phyloP scores from a whole-genome alignment of 345 rosid genomes.

The Brassica carinata region DNA sequence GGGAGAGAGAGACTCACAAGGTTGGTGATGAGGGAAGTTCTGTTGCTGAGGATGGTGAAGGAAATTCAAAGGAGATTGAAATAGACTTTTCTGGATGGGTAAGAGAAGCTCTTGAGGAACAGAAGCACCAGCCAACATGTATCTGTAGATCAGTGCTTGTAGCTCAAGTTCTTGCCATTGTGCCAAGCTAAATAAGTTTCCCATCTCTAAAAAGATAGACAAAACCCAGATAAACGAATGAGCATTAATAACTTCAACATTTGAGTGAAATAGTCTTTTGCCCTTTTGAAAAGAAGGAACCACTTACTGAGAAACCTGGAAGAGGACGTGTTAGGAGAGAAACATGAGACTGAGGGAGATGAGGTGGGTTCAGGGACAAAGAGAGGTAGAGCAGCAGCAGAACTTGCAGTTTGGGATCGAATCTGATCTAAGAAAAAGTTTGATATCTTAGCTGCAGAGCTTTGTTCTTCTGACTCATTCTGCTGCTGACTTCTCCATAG shows the following conservation, averaged over 20 bases:
- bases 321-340: slow-evolving; percentile 41
- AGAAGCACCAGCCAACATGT: slow-evolving; percentile 66
- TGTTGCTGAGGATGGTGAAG: slow-evolving; percentile 41
- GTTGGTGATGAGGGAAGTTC: slow-evolving; percentile 28
- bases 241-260: not conserved
- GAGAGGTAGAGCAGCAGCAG: slow-evolving; percentile 68
- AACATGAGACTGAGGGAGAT: slow-evolving; percentile 54
- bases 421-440: slow-evolving; percentile 59
- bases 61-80: slow-evolving; percentile 47
- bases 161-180: slow-evolving; percentile 95
- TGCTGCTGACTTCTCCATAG: slow-evolving; percentile 75
- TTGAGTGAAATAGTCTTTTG: not conserved
- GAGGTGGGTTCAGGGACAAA: slow-evolving; percentile 56
- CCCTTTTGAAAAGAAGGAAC: slow-evolving; percentile 6
- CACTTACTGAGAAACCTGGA: slow-evolving; percentile 55
- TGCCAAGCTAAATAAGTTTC: slow-evolving; percentile 70
- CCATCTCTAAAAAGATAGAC: slow-evolving; percentile 53
- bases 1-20: slow-evolving; percentile 11
- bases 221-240: not conserved
- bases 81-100: slow-evolving; percentile 56
- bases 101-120: slow-evolving; percentile 73
- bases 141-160: slow-evolving; percentile 86
- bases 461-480: slow-evolving; percentile 63
- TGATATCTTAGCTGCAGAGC: slow-evolving; percentile 63
- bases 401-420: slow-evolving; percentile 46